Conservation (phyloP, 2,329 filamentous ascomycete species). For the Pyrenochaeta sp. region DNA sequence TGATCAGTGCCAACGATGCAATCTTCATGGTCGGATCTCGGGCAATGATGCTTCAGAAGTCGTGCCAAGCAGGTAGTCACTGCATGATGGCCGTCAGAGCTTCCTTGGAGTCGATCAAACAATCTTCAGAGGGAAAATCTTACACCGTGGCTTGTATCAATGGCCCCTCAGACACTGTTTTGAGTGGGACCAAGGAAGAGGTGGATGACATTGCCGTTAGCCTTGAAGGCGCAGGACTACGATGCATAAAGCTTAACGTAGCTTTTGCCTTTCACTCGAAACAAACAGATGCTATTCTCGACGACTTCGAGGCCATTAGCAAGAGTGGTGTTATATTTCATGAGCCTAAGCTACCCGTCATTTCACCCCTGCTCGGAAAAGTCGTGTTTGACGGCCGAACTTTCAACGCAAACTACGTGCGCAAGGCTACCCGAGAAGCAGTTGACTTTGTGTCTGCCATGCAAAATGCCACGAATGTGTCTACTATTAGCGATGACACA, state of each 20-base stretch:
- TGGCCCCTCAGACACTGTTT: conserved; percentile 36
- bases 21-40: conserved; percentile 47
- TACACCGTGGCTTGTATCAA: conserved; percentile 42
- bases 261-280: conserved; percentile 32
- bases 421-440: conserved; percentile 14
- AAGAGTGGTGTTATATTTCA: conserved; percentile 33
- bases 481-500: conserved; percentile 44
- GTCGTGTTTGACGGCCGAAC: conserved; percentile 48
- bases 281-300: conserved; percentile 53
- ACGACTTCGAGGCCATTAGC: conserved; percentile 45
- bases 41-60: conserved; percentile 33
- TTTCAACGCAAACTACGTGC: conserved; percentile 51
- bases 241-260: conserved; percentile 20
- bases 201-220: conserved; percentile 11
- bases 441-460: conserved; percentile 52
- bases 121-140: neutral
- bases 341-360: conserved; percentile 43
- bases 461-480: conserved; percentile 40
- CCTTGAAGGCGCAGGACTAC: conserved; percentile 9
- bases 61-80: conserved; percentile 36
- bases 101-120: neutral
- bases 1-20: conserved; percentile 39
- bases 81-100: conserved; percentile 40
- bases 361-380: conserved; percentile 56
- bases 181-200: conserved; percentile 30